Conservation (phyloP, 169 alveolate genomes). For the Eimeria sp. region DNA sequence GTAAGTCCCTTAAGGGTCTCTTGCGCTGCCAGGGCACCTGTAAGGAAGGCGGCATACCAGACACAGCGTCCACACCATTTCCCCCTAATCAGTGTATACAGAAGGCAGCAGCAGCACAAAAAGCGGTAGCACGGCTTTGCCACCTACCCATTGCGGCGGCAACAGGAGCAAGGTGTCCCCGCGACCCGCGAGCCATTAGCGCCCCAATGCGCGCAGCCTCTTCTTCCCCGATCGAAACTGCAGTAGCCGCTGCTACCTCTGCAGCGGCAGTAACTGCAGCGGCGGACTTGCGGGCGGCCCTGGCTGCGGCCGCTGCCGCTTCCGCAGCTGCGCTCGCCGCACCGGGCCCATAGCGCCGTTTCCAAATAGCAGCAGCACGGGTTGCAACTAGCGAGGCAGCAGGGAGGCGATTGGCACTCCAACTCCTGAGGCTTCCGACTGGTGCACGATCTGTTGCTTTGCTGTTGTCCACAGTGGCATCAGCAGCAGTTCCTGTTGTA, state of each 20-base stretch:
- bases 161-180: slow-evolving; percentile 76
- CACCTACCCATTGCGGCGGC: slow-evolving; percentile 77
- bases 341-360: slow-evolving; percentile 28
- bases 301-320: slow-evolving; percentile 36
- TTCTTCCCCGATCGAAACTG: slow-evolving; percentile 4
- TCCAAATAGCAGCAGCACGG: slow-evolving; percentile 62
- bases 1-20: slow-evolving; percentile 80
- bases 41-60: slow-evolving; percentile 1
- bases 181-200: slow-evolving; percentile 47
- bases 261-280: slow-evolving; percentile 41
- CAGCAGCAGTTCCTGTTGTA: not conserved
- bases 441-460: not conserved
- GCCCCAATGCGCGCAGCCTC: slow-evolving; percentile 56
- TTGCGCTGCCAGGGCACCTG: slow-evolving; percentile 84
- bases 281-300: slow-evolving; percentile 35
- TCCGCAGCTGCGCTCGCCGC: slow-evolving; percentile 40
- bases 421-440: slow-evolving; percentile 57
- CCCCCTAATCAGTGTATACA: not conserved
- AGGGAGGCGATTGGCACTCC: slow-evolving; percentile 34
- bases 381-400: slow-evolving; percentile 30
- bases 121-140: not conserved
- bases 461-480: not conserved
- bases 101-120: slow-evolving; percentile 11
- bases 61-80: not conserved
- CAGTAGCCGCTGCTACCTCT: slow-evolving; percentile 51